Evolutionary conservation across 2,329 filamentous ascomycete genomes (phyloP), one percentile per base, ranked within the genome.

Genomic region (Fusarium papillatum): DNA sequence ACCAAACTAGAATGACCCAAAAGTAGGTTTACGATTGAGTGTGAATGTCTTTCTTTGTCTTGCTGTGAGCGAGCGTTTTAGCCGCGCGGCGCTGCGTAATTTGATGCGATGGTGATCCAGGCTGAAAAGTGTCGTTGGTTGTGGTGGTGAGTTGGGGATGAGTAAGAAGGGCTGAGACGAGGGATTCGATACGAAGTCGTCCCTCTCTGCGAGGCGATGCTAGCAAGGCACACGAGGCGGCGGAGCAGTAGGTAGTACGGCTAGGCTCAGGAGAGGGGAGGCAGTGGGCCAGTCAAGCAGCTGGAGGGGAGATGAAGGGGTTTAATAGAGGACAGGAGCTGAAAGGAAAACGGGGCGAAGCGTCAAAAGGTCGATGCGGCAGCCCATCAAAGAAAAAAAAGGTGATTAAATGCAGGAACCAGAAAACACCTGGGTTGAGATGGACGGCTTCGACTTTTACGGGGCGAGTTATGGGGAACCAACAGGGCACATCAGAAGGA

Each of bases 341-440:
- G 53, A 57, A 31, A 34, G 53, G 53, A 9, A 57, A 74, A 73
- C 72, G 72, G 76, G 72, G 43, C 76, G 74, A 71, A 71, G 69
- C 74, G 73, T 70, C 69, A 60, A 60, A 71, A 69, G 65, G 26
- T 64, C 70, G 69, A 64, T 65, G 74, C 68, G 65, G 74, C 63
- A 57, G 53, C 53, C 53, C 53, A 57, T 48, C 43, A 48, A 48
- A n/a, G 66, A 55, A 59, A 64, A 29, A 57, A 68, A 66, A 71
- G 71, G 75, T 73, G 76, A 67, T 72, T 57, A 69, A 71, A 78
- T 71, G 79, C 73, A 78, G 61, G 72, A 78, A 72, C 77, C 68
- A 72, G 60, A 65, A 62, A 50, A 59, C 64, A 68, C 55, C 68
- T 64, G 64, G 64, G 66, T 66, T 46, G 31, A 61, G 67, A 69